Conservation (phyloP, 163 green algal genomes). For the Chlorella variabilis region DNA sequence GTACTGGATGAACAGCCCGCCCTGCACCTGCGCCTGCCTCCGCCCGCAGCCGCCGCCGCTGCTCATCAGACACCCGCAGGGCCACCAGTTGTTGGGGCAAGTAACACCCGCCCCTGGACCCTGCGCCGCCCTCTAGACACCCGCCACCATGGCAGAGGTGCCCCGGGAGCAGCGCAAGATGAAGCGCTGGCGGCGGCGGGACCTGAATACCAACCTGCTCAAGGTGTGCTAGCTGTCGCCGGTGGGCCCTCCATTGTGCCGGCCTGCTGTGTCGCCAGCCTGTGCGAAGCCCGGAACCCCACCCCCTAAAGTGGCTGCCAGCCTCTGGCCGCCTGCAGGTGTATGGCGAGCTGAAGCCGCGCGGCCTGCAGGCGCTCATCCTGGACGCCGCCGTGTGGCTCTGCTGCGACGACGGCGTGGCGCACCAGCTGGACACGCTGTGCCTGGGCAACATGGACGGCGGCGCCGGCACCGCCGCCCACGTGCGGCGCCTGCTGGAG, state of each 20-base stretch:
- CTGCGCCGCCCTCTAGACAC: not conserved
- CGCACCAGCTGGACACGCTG: slow-evolving; percentile 42
- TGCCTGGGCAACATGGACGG: slow-evolving; percentile 59
- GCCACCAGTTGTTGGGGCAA: not conserved
- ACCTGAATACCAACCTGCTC: slow-evolving; percentile 33
- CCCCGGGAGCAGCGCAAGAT: slow-evolving; percentile 32
- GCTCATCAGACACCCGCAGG: not conserved
- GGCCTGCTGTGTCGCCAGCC: too few relatives aligned
- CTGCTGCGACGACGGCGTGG: slow-evolving; percentile 12
- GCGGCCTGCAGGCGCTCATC: slow-evolving; percentile 38
- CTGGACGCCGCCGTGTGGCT: slow-evolving; percentile 45
- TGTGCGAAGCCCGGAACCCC: too few relatives aligned
- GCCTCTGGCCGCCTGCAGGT: slow-evolving; percentile 25
- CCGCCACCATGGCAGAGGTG: slow-evolving; percentile 12
- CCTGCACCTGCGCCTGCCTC: too few relatives aligned
- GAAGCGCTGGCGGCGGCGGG: slow-evolving; percentile 17
- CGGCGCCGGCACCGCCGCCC: slow-evolving; percentile 28
- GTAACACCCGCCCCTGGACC: not conserved
- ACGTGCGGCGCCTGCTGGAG: slow-evolving; percentile 14
- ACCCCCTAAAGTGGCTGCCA: too few relatives aligned
- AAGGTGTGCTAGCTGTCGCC: slow-evolving; percentile 21
- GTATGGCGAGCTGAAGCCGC: not conserved
- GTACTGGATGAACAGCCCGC: too few relatives aligned
- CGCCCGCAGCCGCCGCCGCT: too few relatives aligned
- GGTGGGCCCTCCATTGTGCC: too few relatives aligned